A percentile compares a stretch with the other conserved stretches of the same genome.
phyloP scores from a whole-genome alignment of 1,139 yeast species.

The Kodamaea suecica region DNA sequence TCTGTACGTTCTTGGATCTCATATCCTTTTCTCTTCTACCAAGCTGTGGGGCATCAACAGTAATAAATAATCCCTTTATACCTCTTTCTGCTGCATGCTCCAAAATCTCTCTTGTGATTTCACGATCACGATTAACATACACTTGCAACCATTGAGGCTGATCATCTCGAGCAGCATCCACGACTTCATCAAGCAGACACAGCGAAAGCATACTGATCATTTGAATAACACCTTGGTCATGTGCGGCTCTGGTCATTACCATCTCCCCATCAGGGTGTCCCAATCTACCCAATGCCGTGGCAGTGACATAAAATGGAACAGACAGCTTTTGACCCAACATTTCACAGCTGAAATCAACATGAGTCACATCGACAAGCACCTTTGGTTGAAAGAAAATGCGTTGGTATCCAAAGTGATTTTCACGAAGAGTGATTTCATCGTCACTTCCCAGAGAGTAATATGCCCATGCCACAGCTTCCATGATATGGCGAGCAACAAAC shows the following conservation, averaged over 20 bases:
- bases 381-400: conserved; percentile 82
- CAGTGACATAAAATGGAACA: conserved; percentile 70
- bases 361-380: conserved; percentile 67
- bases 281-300: conserved; percentile 77
- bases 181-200: conserved; percentile 69
- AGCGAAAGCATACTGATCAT: conserved; percentile 83
- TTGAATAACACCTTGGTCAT: conserved; percentile 63
- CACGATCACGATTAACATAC: conserved; percentile 71
- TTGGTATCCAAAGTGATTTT: conserved; percentile 85
- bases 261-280: conserved; percentile 80
- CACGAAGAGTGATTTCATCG: conserved; percentile 86
- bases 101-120: conserved; percentile 57
- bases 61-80: conserved; percentile 73
- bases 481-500: conserved; percentile 70
- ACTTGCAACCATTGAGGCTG: conserved; percentile 87
- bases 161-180: conserved; percentile 48
- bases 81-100: conserved; percentile 75
- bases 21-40: conserved; percentile 84
- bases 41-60: conserved; percentile 92
- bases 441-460: conserved; percentile 91
- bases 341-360: conserved; percentile 35
- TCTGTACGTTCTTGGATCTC: conserved; percentile 41
- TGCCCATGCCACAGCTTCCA: conserved; percentile 84
- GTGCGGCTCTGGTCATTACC: conserved; percentile 72
- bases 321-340: conserved; percentile 40